Evolutionary conservation across 1,284 basidiomycete genomes (phyloP), one percentile per base, ranked within the genome.

Genomic region (Laetiporus sulphureus): DNA sequence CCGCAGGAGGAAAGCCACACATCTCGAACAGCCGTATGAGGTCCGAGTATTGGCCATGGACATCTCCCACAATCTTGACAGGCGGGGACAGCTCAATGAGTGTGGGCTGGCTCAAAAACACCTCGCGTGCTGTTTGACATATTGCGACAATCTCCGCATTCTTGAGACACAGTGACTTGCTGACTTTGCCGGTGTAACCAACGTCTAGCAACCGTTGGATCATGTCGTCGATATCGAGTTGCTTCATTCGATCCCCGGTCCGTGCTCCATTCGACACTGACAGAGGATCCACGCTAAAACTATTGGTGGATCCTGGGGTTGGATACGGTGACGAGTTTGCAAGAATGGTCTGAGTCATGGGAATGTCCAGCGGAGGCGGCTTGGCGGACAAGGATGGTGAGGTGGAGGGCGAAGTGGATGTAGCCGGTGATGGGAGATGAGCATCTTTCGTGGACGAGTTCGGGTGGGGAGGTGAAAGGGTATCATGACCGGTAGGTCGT

Each of bases 21-120:
- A 98, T 98, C 66, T 99, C 96, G 60, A 99, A 99, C 45, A 99
- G 70, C 41, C 96, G 84, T 55, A 99, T 95, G 57, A 99, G 80
- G 71, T 99, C 96, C 46, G 91, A 92, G 65, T 98, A 99, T 67
- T 97, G 94, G 4, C 96, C 96, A 62, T 99, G 96, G 3, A 98
- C 94, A 65, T 99, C 96, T 22, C 96, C 96, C 12, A 99, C 95
- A 51, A 99, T 98, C 76, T 99, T 99, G 56, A 99, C 96, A 8
- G 96, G 95, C 6, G 96, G 96, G 18, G 89, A 92, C 38, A 99
- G 78, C 67, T 99, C 96, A 60, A 99, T 90, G 47, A 99, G 80
- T 1, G 96, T 98, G 7, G 96, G 96, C 64, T 99, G 96, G 56
- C 79, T 84, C 50, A 99, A 81, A 63, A 99, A 95, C 40, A 99